Conservation (phyloP, 768 basidiomycete species). For the Hericium alpestre region DNA sequence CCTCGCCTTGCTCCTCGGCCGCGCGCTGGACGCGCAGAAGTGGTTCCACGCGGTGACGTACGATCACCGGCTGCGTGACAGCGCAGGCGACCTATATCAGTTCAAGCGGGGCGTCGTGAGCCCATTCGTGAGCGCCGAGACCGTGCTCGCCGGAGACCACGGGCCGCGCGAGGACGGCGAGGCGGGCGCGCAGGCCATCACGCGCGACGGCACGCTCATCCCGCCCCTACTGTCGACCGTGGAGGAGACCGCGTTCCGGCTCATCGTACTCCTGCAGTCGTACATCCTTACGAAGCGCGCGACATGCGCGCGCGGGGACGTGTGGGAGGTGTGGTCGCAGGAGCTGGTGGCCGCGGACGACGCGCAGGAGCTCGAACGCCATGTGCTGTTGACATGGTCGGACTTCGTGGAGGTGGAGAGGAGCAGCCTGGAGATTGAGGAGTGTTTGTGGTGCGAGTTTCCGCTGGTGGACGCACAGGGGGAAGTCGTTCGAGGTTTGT, state of each 20-base stretch:
- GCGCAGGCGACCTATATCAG: slow-evolving; percentile 81
- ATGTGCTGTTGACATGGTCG: slow-evolving; percentile 28
- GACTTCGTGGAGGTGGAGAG: slow-evolving; percentile 32
- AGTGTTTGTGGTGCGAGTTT: slow-evolving; percentile 39
- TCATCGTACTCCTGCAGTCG: slow-evolving; percentile 17
- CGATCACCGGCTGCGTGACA: slow-evolving; percentile 90
- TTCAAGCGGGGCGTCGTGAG: slow-evolving; percentile 77
- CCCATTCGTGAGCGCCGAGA: slow-evolving; percentile 60
- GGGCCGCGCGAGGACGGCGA: slow-evolving; percentile 31
- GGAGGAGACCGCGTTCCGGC: slow-evolving; percentile 5
- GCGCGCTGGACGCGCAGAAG: slow-evolving; percentile 94
- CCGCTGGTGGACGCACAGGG: slow-evolving; percentile 20
- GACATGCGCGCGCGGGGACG: slow-evolving; percentile 14
- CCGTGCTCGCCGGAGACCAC: not conserved
- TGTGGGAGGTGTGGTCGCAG: slow-evolving; percentile 35
- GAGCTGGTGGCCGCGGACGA: slow-evolving; percentile 17
- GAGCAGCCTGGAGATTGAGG: slow-evolving; percentile 31
- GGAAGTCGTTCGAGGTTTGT: slow-evolving; percentile 16
- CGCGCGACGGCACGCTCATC: not conserved
- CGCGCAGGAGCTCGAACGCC: slow-evolving; percentile 24
- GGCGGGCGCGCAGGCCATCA: slow-evolving; percentile 19
- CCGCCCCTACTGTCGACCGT: not conserved
- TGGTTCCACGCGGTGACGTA: slow-evolving; percentile 99
- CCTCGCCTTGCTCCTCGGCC: slow-evolving; percentile 86
- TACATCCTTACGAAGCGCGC: slow-evolving; percentile 5